Conservation (phyloP, 2,329 filamentous ascomycete species). For the Akanthomyces uredinophilus region DNA sequence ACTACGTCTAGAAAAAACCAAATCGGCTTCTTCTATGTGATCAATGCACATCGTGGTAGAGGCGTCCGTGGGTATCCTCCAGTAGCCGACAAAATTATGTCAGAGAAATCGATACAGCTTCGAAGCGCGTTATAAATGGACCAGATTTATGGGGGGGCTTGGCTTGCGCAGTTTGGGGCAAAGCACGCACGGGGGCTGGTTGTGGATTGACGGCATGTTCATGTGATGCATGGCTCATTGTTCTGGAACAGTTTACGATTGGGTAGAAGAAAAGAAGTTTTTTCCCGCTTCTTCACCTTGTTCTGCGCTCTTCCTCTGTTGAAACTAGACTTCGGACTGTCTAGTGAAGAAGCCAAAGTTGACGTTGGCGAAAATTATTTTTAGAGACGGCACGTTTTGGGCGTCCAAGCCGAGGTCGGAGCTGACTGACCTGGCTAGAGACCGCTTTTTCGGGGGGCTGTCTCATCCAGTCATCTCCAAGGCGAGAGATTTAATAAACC, state of each 20-base stretch:
- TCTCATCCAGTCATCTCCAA: neutral
- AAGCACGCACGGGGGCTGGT: neutral
- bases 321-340: neutral
- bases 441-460: neutral
- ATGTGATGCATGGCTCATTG: conserved; percentile 1
- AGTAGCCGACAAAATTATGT: conserved; percentile 13
- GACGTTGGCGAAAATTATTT: neutral
- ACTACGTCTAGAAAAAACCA: neutral
- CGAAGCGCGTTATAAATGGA: conserved; percentile 2
- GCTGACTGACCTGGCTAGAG: conserved; percentile 1
- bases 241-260: neutral
- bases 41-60: neutral
- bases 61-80: conserved; percentile 11
- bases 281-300: neutral
- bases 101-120: conserved; percentile 3
- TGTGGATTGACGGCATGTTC: conserved; percentile 1
- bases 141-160: neutral
- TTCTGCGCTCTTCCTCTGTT: neutral
- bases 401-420: conserved; percentile 11
- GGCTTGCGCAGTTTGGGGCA: neutral
- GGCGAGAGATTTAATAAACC: conserved; percentile 14
- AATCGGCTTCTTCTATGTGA: neutral
- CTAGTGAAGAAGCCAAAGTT: neutral
- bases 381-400: neutral
- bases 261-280: neutral